Percentiles rank a stretch among this genome's conserved stretches.
These are phyloP conservation scores for Camelina hispida DNA, from an alignment of 345 rosid species.

Conservation along the genomic window DNA sequence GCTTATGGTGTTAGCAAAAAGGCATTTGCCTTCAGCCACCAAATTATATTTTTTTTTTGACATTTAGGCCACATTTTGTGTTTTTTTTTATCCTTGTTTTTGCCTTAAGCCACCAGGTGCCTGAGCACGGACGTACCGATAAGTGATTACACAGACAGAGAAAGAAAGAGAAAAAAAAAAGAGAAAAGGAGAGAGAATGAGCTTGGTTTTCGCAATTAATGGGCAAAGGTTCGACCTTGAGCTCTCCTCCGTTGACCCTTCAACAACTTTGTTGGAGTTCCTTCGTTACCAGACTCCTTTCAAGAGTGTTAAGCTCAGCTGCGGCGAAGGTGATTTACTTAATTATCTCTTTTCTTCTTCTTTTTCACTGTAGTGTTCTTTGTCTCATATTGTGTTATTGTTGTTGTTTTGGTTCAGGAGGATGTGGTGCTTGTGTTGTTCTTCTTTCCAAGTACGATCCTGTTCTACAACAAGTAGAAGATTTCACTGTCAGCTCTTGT, in stretches of 20 bases:
- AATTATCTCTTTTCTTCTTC: conserved; percentile 1
- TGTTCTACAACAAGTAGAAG: conserved; percentile 58
- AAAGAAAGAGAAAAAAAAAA: background rate
- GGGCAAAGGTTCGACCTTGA: conserved; percentile 78
- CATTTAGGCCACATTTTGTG: too few relatives aligned
- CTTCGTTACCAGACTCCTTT: conserved; percentile 67
- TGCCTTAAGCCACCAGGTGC: too few relatives aligned
- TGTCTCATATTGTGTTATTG: background rate
- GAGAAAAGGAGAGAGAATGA: background rate
- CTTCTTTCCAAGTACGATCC: conserved; percentile 72
- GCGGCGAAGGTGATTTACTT: conserved; percentile 71
- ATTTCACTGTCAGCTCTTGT: conserved; percentile 74
- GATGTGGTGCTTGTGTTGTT: conserved; percentile 93
- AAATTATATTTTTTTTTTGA: too few relatives aligned
- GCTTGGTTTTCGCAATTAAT: conserved; percentile 77
- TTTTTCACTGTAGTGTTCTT: background rate
- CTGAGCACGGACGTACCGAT: too few relatives aligned
- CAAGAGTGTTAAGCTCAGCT: conserved; percentile 86
- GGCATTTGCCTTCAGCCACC: too few relatives aligned
- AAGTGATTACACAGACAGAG: conserved; percentile 3
- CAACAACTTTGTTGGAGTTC: conserved; percentile 82
- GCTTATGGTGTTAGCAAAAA: too few relatives aligned
- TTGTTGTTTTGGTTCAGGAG: conserved; percentile 55
- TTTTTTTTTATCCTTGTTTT: too few relatives aligned
- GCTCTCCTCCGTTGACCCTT: conserved; percentile 60